A percentile compares a stretch with the other conserved stretches of the same genome.
Evolutionary conservation across 257 asterid genomes (phyloP).

Genomic region (Jacaranda copaia): DNA sequence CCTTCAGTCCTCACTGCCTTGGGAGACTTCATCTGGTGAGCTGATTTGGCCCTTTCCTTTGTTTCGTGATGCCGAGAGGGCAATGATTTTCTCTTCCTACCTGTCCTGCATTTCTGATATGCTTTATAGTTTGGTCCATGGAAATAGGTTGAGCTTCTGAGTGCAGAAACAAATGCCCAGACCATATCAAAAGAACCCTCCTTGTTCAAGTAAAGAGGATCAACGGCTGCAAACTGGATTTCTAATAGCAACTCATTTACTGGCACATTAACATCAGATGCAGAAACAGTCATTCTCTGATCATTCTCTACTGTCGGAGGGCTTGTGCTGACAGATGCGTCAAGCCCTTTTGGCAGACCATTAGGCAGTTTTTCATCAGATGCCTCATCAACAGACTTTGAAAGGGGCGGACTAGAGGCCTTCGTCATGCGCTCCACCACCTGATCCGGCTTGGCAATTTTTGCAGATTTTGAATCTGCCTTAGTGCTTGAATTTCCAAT

Average conservation of each 20-base stretch:
- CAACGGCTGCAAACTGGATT: conserved; percentile 54
- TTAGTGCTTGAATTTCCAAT: conserved; percentile 42
- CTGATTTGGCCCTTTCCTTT: conserved; percentile 28
- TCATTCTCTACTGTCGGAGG: conserved; percentile 24
- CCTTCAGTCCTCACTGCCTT: conserved; percentile 29
- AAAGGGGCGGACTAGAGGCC: conserved; percentile 45
- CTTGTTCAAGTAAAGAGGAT: conserved; percentile 46
- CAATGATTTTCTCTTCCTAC: conserved; percentile 46
- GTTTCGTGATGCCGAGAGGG: conserved; percentile 30
- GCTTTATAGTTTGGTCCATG: conserved; percentile 46
- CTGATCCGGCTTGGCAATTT: conserved; percentile 39
- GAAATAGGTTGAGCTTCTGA: conserved; percentile 52
- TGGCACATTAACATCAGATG: conserved; percentile 44
- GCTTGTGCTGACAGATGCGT: neutral
- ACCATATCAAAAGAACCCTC: conserved; percentile 46
- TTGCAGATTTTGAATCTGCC: conserved; percentile 38
- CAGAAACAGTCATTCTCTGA: conserved; percentile 22
- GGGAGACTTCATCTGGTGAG: conserved; percentile 25
- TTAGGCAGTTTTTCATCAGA: conserved; percentile 24
- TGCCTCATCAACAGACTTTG: conserved; percentile 28
- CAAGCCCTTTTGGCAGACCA: conserved; percentile 13
- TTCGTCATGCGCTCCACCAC: conserved; percentile 37
- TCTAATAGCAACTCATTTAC: conserved; percentile 46
- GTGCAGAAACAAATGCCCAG: conserved; percentile 54
- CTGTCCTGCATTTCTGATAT: conserved; percentile 31